Conservation (phyloP, 305 asterid species). For the Fraxinus angustifolia region DNA sequence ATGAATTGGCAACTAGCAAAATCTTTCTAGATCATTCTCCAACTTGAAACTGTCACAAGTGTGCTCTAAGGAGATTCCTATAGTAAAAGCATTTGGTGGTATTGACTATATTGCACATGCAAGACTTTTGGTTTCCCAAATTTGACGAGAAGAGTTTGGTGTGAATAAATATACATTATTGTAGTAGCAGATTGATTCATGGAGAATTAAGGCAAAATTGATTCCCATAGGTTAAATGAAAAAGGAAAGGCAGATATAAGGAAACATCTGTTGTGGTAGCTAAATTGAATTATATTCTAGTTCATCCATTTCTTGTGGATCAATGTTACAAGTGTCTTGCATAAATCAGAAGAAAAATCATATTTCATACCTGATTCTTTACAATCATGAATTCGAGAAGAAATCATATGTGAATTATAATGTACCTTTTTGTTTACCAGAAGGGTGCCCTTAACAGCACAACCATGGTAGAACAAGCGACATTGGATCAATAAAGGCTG, state of each 20-base stretch:
- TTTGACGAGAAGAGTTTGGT: background rate
- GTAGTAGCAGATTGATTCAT: background rate
- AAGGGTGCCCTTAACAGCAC: constrained; percentile 87
- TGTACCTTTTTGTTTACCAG: constrained; percentile 68
- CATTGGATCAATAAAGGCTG: constrained; percentile 85
- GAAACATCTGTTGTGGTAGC: background rate
- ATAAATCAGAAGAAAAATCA: background rate
- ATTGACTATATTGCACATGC: background rate
- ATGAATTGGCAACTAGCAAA: background rate
- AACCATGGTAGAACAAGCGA: constrained; percentile 66
- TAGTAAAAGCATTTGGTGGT: background rate
- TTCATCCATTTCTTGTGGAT: background rate
- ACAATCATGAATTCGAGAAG: background rate
- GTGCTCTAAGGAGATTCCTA: background rate
- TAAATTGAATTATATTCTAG: background rate
- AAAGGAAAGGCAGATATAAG: background rate
- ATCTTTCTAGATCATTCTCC: background rate
- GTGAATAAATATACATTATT: background rate
- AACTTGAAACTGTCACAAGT: background rate
- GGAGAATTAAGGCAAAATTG: background rate
- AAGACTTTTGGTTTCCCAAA: background rate
- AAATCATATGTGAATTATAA: background rate
- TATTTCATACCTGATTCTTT: background rate
- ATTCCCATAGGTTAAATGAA: background rate
- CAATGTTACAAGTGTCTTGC: background rate